Conservation (phyloP, 2,329 filamentous ascomycete species). For the Aspergillus sclerotialis region DNA sequence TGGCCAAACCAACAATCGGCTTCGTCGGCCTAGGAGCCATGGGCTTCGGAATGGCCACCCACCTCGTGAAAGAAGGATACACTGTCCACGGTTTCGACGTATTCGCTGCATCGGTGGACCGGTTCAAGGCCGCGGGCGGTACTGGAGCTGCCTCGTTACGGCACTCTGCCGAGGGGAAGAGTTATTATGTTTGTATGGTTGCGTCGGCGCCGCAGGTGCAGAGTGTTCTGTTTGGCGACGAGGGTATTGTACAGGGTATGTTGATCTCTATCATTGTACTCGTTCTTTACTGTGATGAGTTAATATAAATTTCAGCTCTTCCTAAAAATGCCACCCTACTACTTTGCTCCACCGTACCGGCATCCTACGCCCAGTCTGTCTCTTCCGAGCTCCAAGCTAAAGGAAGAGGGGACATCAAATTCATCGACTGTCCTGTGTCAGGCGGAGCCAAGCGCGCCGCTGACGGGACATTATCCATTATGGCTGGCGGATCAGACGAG, state of each 20-base stretch:
- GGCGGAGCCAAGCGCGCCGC: conserved; percentile 63
- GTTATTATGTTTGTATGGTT: conserved; percentile 67
- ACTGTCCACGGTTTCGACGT: conserved; percentile 65
- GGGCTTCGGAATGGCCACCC: conserved; percentile 75
- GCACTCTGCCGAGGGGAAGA: conserved; percentile 53
- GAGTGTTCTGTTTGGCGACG: conserved; percentile 55
- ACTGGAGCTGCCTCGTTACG: conserved; percentile 52
- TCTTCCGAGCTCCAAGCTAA: conserved; percentile 48
- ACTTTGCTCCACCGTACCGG: conserved; percentile 65
- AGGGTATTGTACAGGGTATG: conserved; percentile 39
- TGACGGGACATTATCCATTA: conserved; percentile 67
- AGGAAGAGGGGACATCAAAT: conserved; percentile 55
- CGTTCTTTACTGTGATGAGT: not conserved
- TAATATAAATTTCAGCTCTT: conserved; percentile 29
- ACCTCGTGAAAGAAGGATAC: conserved; percentile 62
- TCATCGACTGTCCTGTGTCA: conserved; percentile 67
- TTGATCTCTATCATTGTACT: not conserved
- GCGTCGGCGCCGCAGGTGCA: conserved; percentile 65
- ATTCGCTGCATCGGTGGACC: conserved; percentile 58
- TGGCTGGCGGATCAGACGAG: conserved; percentile 56
- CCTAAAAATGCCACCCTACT: conserved; percentile 55
- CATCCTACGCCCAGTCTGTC: conserved; percentile 57
- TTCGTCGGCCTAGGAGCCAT: conserved; percentile 75
- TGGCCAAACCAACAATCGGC: conserved; percentile 49
- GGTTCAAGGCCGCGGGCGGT: conserved; percentile 58